Conservation (phyloP, 148 eudicot genomes). For the Rhododendron molle region DNA sequence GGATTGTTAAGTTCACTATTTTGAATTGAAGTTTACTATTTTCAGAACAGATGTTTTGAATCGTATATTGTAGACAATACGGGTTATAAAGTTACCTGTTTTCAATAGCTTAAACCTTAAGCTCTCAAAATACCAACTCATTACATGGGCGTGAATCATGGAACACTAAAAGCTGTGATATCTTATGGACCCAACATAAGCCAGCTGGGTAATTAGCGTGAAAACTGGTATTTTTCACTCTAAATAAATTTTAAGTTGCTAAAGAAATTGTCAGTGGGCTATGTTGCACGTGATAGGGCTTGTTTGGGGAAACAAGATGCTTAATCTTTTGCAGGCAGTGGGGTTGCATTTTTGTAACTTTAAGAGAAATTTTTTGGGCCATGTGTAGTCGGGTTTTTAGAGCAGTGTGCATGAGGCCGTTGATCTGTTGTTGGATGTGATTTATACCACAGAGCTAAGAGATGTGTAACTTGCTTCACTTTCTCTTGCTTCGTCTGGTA, state of each 20-base stretch:
- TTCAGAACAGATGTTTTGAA: neutral
- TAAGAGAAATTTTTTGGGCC: neutral
- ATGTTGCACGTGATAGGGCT: neutral
- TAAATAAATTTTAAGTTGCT: too few species aligned
- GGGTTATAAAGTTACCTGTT: neutral
- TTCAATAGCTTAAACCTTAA: neutral
- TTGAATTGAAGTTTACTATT: neutral
- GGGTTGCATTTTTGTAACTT: neutral
- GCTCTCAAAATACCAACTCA: neutral
- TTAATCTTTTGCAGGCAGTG: neutral
- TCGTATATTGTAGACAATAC: neutral
- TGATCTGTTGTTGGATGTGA: neutral
- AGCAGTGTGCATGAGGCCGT: neutral
- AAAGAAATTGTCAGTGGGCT: neutral
- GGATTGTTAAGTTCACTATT: neutral
- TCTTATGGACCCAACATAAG: neutral
- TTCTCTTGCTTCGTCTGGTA: neutral
- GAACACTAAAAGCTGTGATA: neutral
- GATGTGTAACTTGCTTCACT: neutral
- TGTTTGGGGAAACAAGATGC: neutral
- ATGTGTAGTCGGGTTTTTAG: neutral
- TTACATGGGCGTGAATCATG: neutral
- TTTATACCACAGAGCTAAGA: neutral
- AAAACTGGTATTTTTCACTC: too few species aligned
- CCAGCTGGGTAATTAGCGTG: neutral